phyloP scores from a whole-genome alignment of 1,139 yeast species.

The Hyphopichia buzzinii region DNA sequence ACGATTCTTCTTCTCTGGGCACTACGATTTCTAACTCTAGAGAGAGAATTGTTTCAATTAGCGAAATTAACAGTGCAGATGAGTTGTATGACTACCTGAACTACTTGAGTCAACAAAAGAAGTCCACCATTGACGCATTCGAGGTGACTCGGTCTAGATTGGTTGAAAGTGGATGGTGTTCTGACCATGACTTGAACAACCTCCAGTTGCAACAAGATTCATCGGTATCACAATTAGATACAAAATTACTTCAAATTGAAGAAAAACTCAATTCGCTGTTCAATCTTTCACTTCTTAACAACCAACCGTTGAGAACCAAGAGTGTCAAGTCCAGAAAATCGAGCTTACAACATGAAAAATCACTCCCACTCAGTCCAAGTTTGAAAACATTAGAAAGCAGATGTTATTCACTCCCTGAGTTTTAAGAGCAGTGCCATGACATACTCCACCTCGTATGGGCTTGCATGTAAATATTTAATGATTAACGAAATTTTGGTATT shows the following conservation, averaged over 20 bases:
- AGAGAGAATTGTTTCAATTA: constrained; percentile 19
- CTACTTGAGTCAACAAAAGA: constrained; percentile 31
- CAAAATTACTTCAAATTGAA: constrained; percentile 32
- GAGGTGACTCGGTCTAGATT: constrained; percentile 35
- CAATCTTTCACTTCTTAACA: constrained; percentile 20
- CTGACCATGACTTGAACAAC: constrained; percentile 42
- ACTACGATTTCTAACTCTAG: neutral
- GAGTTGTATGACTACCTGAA: constrained; percentile 32
- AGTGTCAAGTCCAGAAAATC: neutral
- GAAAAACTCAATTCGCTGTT: constrained; percentile 28
- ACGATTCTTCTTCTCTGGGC: neutral
- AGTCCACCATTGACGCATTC: constrained; percentile 33
- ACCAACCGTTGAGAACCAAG: neutral
- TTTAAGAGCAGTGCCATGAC: no score
- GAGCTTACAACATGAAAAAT: neutral
- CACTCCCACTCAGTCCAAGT: constrained; percentile 20
- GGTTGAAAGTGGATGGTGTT: constrained; percentile 45
- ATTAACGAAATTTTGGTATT: no score
- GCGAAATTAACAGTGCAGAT: constrained; percentile 25
- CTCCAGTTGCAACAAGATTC: constrained; percentile 36
- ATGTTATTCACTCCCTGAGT: constrained; percentile 22
- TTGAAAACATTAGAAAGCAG: constrained; percentile 24
- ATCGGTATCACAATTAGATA: constrained; percentile 29
- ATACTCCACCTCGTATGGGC: no score
- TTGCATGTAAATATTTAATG: no score